phyloP scores from a whole-genome alignment of 805 yeast species.

The Babjeviella inositovora region DNA sequence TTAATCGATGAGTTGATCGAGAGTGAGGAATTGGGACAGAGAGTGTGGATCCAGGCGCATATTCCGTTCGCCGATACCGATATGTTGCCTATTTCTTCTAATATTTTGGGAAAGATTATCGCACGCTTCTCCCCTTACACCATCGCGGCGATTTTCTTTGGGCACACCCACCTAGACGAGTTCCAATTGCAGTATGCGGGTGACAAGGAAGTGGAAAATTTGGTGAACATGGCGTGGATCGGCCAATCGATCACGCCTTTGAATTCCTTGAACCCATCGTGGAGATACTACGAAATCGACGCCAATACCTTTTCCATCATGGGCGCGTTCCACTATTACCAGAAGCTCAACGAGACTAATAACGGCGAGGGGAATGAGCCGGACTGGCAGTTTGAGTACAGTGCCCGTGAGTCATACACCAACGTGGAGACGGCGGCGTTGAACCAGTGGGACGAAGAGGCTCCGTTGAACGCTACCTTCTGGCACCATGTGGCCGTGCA shows the following conservation, averaged over 20 bases:
- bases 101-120: constrained; percentile 5
- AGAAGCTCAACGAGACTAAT: constrained; percentile 21
- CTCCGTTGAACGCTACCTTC: constrained; percentile 22
- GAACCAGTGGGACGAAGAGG: constrained; percentile 14
- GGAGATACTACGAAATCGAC: constrained; percentile 26
- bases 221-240: constrained; percentile 23
- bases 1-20: constrained; percentile 3
- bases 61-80: constrained; percentile 1
- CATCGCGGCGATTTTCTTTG: constrained; percentile 23
- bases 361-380: constrained; percentile 20
- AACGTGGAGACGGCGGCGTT: constrained; percentile 15
- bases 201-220: constrained; percentile 5
- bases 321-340: constrained; percentile 18
- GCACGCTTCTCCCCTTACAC: constrained; percentile 26
- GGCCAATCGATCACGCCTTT: constrained; percentile 22
- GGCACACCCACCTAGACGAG: constrained; percentile 22
- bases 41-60: constrained; percentile 4
- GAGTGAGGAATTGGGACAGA: constrained; percentile 2
- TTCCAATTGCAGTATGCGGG: constrained; percentile 15
- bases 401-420: constrained; percentile 19
- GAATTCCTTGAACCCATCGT: constrained; percentile 18
- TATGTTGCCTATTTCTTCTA: constrained; percentile 1
- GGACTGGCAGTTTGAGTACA: constrained; percentile 19
- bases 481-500: constrained; percentile 14
- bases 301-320: constrained; percentile 19